Base-by-base conservation (phyloP, 2,329 filamentous ascomycete genomes). In the Aspergillus luchuensis region DNA sequence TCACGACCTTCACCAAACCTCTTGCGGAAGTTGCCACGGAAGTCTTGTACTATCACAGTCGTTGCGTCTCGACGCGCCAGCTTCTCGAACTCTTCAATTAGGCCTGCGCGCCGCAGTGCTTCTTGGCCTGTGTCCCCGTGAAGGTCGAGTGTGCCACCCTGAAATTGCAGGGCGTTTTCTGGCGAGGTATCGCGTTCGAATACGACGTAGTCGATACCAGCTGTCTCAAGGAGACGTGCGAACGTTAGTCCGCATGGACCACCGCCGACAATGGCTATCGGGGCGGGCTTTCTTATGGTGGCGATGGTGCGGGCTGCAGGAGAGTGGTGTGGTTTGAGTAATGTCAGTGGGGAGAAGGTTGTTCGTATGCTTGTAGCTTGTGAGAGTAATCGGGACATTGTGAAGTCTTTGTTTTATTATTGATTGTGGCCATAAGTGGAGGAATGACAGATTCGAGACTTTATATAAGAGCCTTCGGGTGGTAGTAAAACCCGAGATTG, bases 1-100 rank as follows among this genome's bases (percentile, higher is more conserved):
- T 75, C 71, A 5, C 63, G 64, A 4, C 66, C 70, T 33, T 71
- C 68, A 5, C 67, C 70, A 8, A 59, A 39, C 1, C 15, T 50
- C 7, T 8, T 19, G 48, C 15, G 48, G 13, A 11, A 30, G 19
- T 38, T 55, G 25, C 33, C 41, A 25, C 30, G 21, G 55, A 39
- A 39, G 50, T 43, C 45, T 6, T 38, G 57, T 25, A 68, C 52
- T 11, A 45, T 36, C 2, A 63, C 11, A 4, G 38, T 50, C 4
- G 59, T 56, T 5, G 64, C 67, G 25, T 66, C 62, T 57, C 58
- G 66, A 5, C 69, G 63, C 2, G 64, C 65, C 11, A 68, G 28
- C 28, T 55, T 58, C 17, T 62, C 59, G 48, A 69, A 70, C 19
- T 69, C 23, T 19, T 64, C 63, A 15, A 66, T 66, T 8, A 67